A percentile compares a stretch with the other conserved stretches of the same genome.
These are phyloP conservation scores for Nicotiana attenuata DNA, from an alignment of 257 asterid species.

Conservation along the genomic window DNA sequence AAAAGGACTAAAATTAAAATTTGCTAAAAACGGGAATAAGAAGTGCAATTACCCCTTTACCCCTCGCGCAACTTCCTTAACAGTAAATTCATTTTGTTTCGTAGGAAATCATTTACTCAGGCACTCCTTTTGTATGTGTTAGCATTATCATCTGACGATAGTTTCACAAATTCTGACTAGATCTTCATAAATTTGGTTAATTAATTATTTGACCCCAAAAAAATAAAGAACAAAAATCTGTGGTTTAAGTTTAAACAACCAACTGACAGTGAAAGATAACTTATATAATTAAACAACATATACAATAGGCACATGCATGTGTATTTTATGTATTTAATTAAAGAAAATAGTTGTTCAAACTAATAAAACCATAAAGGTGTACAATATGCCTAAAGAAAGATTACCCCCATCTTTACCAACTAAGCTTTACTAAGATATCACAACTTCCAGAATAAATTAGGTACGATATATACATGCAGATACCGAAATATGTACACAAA, in stretches of 20 bases:
- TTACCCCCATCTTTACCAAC: not conserved
- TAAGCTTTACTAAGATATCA: not conserved
- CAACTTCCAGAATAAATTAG: not conserved
- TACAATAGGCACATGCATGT: not conserved
- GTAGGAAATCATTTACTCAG: too few species aligned
- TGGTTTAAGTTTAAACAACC: not conserved
- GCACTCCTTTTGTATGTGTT: too few species aligned
- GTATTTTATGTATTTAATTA: not conserved
- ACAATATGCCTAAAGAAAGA: not conserved
- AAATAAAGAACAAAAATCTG: not conserved
- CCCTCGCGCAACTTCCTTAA: too few species aligned
- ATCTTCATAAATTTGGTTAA: not conserved
- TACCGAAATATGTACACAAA: too few species aligned
- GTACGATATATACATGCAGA: not conserved
- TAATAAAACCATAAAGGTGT: not conserved
- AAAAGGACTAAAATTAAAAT: too few species aligned
- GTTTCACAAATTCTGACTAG: not conserved
- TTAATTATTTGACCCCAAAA: not conserved
- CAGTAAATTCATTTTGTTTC: too few species aligned
- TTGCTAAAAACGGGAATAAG: too few species aligned
- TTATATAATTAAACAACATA: not conserved
- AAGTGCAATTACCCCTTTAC: too few species aligned
- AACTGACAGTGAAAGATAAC: not conserved
- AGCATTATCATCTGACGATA: too few species aligned
- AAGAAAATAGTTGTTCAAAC: not conserved